Evolutionary conservation across 495 filamentous ascomycete species (phyloP), one percentile per base, ranked within the genome.

Genomic region (Podospora pseudoanserina): DNA sequence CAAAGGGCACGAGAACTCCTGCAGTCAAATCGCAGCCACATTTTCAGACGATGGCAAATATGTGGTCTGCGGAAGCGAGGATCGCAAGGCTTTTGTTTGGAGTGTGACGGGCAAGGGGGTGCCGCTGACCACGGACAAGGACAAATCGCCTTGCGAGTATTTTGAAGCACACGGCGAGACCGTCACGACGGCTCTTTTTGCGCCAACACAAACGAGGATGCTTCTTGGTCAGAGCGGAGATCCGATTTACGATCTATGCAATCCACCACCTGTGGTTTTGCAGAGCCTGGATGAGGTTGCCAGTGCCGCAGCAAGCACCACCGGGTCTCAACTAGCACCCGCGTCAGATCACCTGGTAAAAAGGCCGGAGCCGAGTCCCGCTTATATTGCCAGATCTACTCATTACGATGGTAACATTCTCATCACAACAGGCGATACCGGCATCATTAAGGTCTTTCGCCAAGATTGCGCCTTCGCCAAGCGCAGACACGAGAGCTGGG

Each of bases 231-330:
- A 85, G 39, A 95, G 93, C 9, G 91, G 92, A 65, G 95, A 99
- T 75, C 96, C 94, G 7, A 85, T 99, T 34, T 99, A 92, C 76
- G 94, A 97, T 73, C 85, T 98, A 23, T 98, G 95, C 81, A 97
- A 99, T 73, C 95, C 95, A 11, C 94, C 94, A 9, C 94, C 93
- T 0, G 87, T 99, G 9, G 93, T 90, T 2, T 86, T 99, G 7
- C 81, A 93, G 44, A 91, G 87, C 68, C 83, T 89, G n/a, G 86
- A 89, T 44, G 91, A 94, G 65, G 76, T 76, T 7, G 81, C 84
- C 13, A 70, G 82, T 54, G 67, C 70, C 1, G 73, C 75, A 3
- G 76, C 75, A 65, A 72, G 76, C 68, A 76, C 79, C 15, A 76
- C 79, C 65, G 75, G 68, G 16, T 78, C 77, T 34, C 72, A 73